Evolutionary conservation across 202 grass and related monocot species (phyloP), one percentile per base, ranked within the genome.

Genomic region (Dendrocalamus latiflorus): DNA sequence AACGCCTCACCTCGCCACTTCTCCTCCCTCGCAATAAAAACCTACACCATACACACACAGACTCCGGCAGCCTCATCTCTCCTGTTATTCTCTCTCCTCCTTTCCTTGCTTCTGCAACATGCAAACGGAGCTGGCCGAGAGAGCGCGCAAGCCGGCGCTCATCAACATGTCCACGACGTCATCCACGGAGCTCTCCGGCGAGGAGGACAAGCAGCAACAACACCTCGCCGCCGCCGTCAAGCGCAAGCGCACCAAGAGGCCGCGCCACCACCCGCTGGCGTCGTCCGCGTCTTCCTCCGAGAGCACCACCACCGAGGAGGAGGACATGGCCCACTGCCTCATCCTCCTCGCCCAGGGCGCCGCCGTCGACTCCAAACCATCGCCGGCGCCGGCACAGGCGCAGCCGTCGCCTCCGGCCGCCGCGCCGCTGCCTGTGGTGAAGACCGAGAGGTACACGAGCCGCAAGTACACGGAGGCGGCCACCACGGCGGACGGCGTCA

Each of bases 321-420:
- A 98, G 83, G 95, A 94, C 81, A 93, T 93, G 87, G 93, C 96
- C 14, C 89, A 98, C 73, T 93, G 93, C 61, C 89, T 98, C 72
- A 98, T 98, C 73, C 87, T 98, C 45, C 93, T 98, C 17, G 87
- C 96, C 15, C 92, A 88, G 59, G 82, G 92, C 34, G 78, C 72
- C 24, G 59, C 59, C 41, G 79, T 72, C 59, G 33, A 86, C 28
- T 77, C 88, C 8, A 86, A 54, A 62, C 71, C 55, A 1, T 22
- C 84, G 56, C 9, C 44, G 14, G 21, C 8, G 34, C 10, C 28
- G 28, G 30, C 30, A 45, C 75, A 14, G 62, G 14, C 22, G 16
- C 41, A 0, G 2, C 49, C 12, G 42, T 15, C 64, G 10, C 36
- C 71, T 42, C 38, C 18, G 44, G 24, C 25, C 41, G 2, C 73